Evolutionary conservation across 2,329 filamentous ascomycete genomes (phyloP).

Genomic region (Hypoxylon rubiginosum): DNA sequence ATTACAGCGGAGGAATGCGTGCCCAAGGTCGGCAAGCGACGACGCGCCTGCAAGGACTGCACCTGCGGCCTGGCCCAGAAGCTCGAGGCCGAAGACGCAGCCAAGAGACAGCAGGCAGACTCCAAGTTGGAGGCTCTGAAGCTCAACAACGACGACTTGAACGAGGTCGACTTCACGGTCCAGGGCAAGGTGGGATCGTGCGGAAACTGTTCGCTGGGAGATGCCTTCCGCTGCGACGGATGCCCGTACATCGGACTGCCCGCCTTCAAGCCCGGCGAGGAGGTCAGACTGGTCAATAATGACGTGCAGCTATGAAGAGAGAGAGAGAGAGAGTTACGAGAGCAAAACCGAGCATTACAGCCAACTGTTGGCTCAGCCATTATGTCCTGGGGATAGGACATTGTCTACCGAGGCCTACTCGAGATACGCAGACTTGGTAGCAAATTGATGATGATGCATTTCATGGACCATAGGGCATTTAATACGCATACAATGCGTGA

Average conservation of each 20-base stretch:
- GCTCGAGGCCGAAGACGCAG: slow-evolving; percentile 85
- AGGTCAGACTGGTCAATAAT: slow-evolving; percentile 89
- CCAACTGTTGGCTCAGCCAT: background rate
- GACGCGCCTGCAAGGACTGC: slow-evolving; percentile 97
- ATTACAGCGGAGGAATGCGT: slow-evolving; percentile 81
- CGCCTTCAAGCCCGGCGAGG: slow-evolving; percentile 96
- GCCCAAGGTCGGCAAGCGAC: slow-evolving; percentile 87
- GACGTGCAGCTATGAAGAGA: slow-evolving; percentile 89
- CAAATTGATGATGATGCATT: slow-evolving; percentile 18
- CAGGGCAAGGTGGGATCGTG: slow-evolving; percentile 96
- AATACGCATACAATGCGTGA: background rate
- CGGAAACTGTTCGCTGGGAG: slow-evolving; percentile 88
- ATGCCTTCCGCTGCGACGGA: slow-evolving; percentile 83
- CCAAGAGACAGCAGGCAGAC: slow-evolving; percentile 75
- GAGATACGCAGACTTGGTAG: slow-evolving; percentile 3
- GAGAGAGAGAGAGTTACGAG: slow-evolving; percentile 39
- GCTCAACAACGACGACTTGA: slow-evolving; percentile 82
- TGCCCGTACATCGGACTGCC: slow-evolving; percentile 70
- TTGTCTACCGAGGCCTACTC: slow-evolving; percentile 1
- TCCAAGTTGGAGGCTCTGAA: slow-evolving; percentile 73
- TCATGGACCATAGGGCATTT: background rate
- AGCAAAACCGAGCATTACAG: background rate
- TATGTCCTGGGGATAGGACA: slow-evolving; percentile 8
- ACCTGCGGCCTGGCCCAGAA: slow-evolving; percentile 91
- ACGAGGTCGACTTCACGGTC: slow-evolving; percentile 97